Conservation (phyloP, 129 eudicot species). For the Flaveria sonorensis region DNA sequence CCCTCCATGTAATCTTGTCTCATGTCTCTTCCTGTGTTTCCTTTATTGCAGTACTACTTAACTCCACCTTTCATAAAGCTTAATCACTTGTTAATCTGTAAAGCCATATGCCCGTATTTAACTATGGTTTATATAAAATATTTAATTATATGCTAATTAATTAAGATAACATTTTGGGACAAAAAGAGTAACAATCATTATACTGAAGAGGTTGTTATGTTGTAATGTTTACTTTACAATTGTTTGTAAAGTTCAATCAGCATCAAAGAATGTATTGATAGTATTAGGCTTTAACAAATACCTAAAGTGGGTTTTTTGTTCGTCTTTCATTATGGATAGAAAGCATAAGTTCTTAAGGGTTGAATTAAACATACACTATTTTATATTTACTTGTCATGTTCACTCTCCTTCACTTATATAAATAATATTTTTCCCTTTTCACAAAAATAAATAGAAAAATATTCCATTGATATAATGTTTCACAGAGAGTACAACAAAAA, state of each 20-base stretch:
- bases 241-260: no score
- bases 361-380: no score
- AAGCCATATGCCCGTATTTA: neutral
- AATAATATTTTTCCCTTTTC: no score
- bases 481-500: no score
- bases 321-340: neutral
- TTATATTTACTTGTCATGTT: no score
- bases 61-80: conserved; percentile 4
- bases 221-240: no score
- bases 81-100: conserved; percentile 24
- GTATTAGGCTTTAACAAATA: neutral
- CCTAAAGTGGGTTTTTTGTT: neutral
- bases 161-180: neutral
- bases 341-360: neutral
- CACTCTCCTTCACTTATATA: no score
- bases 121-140: neutral
- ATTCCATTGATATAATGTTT: no score
- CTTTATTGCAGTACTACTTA: conserved; percentile 36
- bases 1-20: conserved; percentile 50
- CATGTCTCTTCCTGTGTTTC: conserved; percentile 38
- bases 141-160: neutral
- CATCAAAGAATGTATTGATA: neutral
- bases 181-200: no score
- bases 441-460: no score
- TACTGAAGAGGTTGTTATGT: no score